A percentile compares a stretch with the other conserved stretches of the same genome.
Evolutionary conservation across 495 filamentous ascomycete genomes (phyloP).

Genomic region (Hypoxylon cercidicola): DNA sequence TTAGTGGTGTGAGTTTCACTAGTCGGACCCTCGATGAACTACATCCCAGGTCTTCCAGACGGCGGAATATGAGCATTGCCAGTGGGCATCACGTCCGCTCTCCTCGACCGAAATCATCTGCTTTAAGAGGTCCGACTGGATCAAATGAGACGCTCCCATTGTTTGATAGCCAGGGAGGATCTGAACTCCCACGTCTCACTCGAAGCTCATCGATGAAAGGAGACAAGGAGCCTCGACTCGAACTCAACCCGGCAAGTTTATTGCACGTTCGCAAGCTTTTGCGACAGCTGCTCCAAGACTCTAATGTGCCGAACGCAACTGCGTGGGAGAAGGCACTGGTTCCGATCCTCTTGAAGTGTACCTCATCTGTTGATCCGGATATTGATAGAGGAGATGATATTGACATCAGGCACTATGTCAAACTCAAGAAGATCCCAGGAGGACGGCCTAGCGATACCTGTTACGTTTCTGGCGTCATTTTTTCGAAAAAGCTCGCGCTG

Average conservation of each 20-base stretch:
- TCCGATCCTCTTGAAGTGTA: conserved; percentile 89
- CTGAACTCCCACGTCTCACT: conserved; percentile 68
- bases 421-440: conserved; percentile 94
- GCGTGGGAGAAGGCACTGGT: conserved; percentile 93
- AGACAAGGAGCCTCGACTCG: conserved; percentile 74
- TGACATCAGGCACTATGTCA: conserved; percentile 98
- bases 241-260: conserved; percentile 86
- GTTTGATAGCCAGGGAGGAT: conserved; percentile 48
- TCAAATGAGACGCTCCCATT: conserved; percentile 55
- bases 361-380: conserved; percentile 94
- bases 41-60: conserved; percentile 68
- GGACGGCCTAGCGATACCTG: conserved; percentile 89
- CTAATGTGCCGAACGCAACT: conserved; percentile 71
- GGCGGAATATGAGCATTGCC: conserved; percentile 81
- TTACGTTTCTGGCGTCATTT: conserved; percentile 95
- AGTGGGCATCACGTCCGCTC: conserved; percentile 75
- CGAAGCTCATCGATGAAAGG: conserved; percentile 89
- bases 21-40: conserved; percentile 65
- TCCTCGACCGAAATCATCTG: conserved; percentile 65
- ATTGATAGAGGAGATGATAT: conserved; percentile 90
- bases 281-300: conserved; percentile 82
- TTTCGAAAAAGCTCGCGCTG: conserved; percentile 94
- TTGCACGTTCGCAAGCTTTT: conserved; percentile 88
- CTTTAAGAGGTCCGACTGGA: conserved; percentile 52
- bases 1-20: conserved; percentile 68